Percentiles rank a stretch among this genome's conserved stretches.
These are phyloP conservation scores for Verticillium albo-atrum DNA, from an alignment of 2,329 filamentous ascomycete species.

Conservation along the genomic window DNA sequence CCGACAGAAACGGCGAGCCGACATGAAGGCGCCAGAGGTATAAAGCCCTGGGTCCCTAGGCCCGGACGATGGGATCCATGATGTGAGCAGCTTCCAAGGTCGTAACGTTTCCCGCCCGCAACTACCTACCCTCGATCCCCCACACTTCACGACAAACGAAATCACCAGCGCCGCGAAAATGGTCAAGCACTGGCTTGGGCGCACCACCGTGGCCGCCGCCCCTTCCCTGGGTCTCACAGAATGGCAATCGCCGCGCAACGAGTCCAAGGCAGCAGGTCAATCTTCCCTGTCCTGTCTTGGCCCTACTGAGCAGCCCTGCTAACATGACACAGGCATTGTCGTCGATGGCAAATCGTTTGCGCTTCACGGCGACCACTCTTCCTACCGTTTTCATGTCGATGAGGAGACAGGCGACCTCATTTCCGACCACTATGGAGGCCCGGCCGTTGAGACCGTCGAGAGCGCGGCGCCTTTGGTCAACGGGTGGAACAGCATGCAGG, in stretches of 20 bases:
- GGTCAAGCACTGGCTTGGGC: not conserved
- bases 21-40: not conserved
- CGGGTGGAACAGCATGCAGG: conserved; percentile 50
- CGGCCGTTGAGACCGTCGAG: conserved; percentile 22
- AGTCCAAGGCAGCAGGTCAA: not conserved
- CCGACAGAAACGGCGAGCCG: not conserved
- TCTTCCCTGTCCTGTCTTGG: not conserved
- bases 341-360: conserved; percentile 53
- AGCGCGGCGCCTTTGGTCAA: conserved; percentile 44
- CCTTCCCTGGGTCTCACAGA: not conserved
- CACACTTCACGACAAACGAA: not conserved
- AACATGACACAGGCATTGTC: conserved; percentile 37
- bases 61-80: not conserved
- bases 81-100: not conserved
- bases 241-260: not conserved
- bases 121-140: not conserved
- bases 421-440: conserved; percentile 57
- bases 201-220: not conserved
- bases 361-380: conserved; percentile 50
- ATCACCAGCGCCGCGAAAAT: not conserved
- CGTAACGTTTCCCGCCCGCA: not conserved
- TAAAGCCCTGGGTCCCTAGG: not conserved
- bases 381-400: conserved; percentile 62
- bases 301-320: not conserved
- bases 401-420: conserved; percentile 49